Evolutionary conservation across 306 rosid species (phyloP).

Genomic region (Trichosanthes cucumerina): DNA sequence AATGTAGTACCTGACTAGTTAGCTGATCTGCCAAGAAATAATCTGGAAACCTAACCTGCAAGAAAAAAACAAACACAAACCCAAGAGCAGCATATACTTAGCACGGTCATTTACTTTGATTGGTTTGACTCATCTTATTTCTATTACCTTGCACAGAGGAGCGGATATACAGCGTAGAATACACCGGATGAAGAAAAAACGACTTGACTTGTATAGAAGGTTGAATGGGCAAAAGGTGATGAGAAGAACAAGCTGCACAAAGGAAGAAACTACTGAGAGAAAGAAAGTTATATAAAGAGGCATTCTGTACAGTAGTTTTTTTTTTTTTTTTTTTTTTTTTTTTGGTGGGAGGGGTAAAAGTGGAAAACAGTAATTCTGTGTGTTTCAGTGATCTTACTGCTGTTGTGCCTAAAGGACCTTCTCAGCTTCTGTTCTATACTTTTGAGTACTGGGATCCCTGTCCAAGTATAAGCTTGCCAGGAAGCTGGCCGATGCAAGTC

Average conservation of each 20-base stretch:
- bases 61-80: background rate
- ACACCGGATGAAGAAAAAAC: slow-evolving; percentile 38
- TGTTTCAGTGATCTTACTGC: slow-evolving; percentile 33
- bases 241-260: slow-evolving; percentile 54
- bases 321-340: too few relatives aligned
- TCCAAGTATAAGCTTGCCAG: slow-evolving; percentile 60
- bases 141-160: slow-evolving; percentile 49
- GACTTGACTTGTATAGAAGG: slow-evolving; percentile 43
- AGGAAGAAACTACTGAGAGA: background rate
- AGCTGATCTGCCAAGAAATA: slow-evolving; percentile 71
- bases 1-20: slow-evolving; percentile 49
- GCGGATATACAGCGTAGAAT: slow-evolving; percentile 48
- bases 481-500: slow-evolving; percentile 50
- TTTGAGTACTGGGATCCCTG: slow-evolving; percentile 24
- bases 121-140: background rate
- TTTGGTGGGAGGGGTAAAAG: background rate
- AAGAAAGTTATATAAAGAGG: background rate
- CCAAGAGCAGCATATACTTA: background rate
- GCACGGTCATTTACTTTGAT: background rate
- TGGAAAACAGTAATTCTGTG: background rate
- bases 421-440: slow-evolving; percentile 40
- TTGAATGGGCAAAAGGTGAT: slow-evolving; percentile 44
- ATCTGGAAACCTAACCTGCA: slow-evolving; percentile 58
- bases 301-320: background rate
- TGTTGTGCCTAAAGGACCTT: slow-evolving; percentile 46